Evolutionary conservation across 805 yeast species (phyloP).

Genomic region (Debaryomyces castellii): DNA sequence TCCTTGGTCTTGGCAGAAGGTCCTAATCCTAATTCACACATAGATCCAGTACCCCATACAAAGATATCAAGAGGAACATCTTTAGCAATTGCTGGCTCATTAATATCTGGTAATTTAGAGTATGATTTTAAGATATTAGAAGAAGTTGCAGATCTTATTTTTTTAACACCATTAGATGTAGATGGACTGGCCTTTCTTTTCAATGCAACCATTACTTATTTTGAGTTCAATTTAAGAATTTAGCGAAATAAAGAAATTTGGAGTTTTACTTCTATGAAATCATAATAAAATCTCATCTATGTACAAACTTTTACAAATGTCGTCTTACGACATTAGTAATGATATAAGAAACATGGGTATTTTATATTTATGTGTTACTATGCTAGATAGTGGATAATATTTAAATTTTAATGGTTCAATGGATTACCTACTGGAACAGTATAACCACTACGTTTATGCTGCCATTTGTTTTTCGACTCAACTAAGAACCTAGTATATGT

Average conservation of each 20-base stretch:
- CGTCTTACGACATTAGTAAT: background rate
- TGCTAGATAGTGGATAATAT: too few relatives aligned
- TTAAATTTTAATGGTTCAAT: slow-evolving; percentile 21
- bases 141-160: slow-evolving; percentile 27
- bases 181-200: slow-evolving; percentile 31
- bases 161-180: slow-evolving; percentile 20
- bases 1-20: slow-evolving; percentile 89
- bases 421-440: slow-evolving; percentile 31
- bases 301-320: background rate
- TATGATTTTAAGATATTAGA: slow-evolving; percentile 51
- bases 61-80: slow-evolving; percentile 66
- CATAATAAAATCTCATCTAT: background rate
- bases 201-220: slow-evolving; percentile 41
- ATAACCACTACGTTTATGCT: slow-evolving; percentile 40
- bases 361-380: too few relatives aligned
- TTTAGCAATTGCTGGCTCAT: slow-evolving; percentile 36
- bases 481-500: slow-evolving; percentile 35
- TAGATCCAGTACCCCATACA: slow-evolving; percentile 95
- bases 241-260: background rate
- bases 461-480: slow-evolving; percentile 40
- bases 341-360: background rate
- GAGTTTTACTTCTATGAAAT: background rate
- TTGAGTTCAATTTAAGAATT: background rate
- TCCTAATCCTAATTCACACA: slow-evolving; percentile 98
- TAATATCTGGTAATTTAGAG: slow-evolving; percentile 46